Conservation (phyloP, 345 rosid species). For the Heritiera littoralis region DNA sequence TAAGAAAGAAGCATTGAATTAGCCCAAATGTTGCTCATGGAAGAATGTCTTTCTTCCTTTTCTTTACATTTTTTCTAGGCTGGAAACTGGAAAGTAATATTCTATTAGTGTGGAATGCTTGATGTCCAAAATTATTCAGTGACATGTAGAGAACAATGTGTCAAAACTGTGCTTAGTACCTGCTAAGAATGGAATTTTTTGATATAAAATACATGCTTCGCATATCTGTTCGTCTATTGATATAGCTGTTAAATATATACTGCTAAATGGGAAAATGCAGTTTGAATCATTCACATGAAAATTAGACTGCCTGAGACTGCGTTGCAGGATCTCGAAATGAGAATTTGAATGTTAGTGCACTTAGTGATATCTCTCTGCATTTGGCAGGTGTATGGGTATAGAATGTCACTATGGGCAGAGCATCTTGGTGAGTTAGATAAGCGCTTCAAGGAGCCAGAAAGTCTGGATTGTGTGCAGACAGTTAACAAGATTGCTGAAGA, state of each 20-base stretch:
- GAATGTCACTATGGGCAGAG: constrained; percentile 95
- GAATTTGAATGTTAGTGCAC: not conserved
- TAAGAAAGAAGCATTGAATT: not conserved
- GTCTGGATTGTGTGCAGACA: constrained; percentile 55
- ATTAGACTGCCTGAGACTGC: too few relatives aligned
- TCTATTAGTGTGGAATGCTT: too few relatives aligned
- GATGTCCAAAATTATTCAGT: too few relatives aligned
- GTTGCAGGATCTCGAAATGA: too few relatives aligned
- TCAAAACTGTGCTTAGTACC: too few relatives aligned
- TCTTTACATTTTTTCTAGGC: not conserved
- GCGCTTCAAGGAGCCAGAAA: constrained; percentile 51
- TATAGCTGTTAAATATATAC: too few relatives aligned
- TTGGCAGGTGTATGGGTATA: constrained; percentile 78
- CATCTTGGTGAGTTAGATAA: constrained; percentile 61
- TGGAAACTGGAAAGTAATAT: not conserved
- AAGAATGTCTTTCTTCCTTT: not conserved
- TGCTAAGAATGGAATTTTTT: too few relatives aligned
- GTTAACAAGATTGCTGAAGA: constrained; percentile 59
- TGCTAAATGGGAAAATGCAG: too few relatives aligned
- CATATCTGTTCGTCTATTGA: too few relatives aligned
- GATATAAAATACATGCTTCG: too few relatives aligned
- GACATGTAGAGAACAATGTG: too few relatives aligned
- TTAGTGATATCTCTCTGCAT: not conserved
- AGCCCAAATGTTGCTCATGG: not conserved
- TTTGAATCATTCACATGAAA: too few relatives aligned